Base-by-base conservation (phyloP, 768 basidiomycete genomes). In the Kwoniella heveanensis region DNA sequence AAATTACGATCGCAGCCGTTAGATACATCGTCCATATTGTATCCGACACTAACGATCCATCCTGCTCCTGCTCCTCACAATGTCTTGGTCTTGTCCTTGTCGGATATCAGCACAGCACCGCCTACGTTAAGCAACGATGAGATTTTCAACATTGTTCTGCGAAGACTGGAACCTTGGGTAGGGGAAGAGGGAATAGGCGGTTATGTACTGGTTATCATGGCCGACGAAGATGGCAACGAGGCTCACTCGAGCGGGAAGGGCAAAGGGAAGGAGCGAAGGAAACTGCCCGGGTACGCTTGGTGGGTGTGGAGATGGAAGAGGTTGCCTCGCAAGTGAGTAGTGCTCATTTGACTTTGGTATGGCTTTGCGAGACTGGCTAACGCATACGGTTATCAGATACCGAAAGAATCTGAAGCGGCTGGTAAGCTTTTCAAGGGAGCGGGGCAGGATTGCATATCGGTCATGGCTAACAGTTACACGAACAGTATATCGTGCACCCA, bases 401-500 rank as follows among this genome's bases (percentile, higher is more conserved):
- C 57, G 74, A 21, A 76, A 76, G 59, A 71, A 72, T 49, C 57
- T 76, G 15, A 71, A 72, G 49, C 26, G 69, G 39, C 62, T 76
- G 58, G 71, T 73, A 47, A 25, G 69, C 52, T 26, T 22, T 9
- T 24, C 9, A 19, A 22, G 24, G 21, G 29, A 13, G 21, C 12
- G 2, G 22, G 2, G 17, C 15, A 26, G 22, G n/a, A 47, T 25
- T 27, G 15, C 39, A 26, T 29, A 7, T n/a, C n/a, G n/a, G n/a
- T n/a, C n/a, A n/a, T n/a, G n/a, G n/a, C n/a, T n/a, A n/a, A n/a
- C n/a, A n/a, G n/a, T n/a, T n/a, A n/a, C n/a, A n/a, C n/a, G n/a
- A n/a, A n/a, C 46, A 73, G 70, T 76, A 76, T 53, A 71, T 76
- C 51, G 68, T 76, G 2, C 72, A 70, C 47, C 72, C 74, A 0